Conservation (phyloP, 495 filamentous ascomycete species). For the Amniculicola lignicola region DNA sequence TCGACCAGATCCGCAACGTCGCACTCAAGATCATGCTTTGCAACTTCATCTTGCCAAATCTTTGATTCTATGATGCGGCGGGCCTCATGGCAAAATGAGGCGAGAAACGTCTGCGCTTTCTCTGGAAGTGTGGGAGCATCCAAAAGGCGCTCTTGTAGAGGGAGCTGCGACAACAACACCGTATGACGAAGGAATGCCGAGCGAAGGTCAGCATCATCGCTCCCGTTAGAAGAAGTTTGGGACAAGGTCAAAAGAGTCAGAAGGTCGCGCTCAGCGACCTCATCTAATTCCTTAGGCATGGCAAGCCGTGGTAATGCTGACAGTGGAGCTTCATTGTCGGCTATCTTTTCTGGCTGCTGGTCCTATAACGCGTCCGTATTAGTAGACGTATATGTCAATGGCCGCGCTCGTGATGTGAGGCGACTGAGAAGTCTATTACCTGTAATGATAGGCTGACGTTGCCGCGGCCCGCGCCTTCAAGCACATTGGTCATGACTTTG, state of each 20-base stretch:
- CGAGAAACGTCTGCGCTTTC: constrained; percentile 27
- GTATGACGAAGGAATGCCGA: constrained; percentile 39
- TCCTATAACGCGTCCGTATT: no score
- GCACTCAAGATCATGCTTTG: constrained; percentile 30
- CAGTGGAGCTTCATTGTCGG: no score
- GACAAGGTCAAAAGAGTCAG: constrained; percentile 11
- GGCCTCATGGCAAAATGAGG: constrained; percentile 2
- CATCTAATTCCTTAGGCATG: neutral
- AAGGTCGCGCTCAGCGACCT: constrained; percentile 24
- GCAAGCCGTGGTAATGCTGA: no score
- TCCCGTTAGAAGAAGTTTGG: neutral
- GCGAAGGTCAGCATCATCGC: neutral
- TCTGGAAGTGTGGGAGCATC: neutral
- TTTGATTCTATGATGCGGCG: constrained; percentile 4
- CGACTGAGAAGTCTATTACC: no score
- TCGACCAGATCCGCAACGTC: constrained; percentile 65
- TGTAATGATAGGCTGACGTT: neutral
- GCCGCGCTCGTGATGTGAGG: no score
- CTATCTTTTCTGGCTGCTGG: no score
- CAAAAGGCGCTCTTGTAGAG: constrained; percentile 34
- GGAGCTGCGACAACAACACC: constrained; percentile 36
- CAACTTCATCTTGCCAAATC: constrained; percentile 19
- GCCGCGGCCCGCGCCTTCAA: constrained; percentile 17
- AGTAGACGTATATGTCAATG: no score
- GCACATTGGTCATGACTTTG: constrained; percentile 46